phyloP scores from a whole-genome alignment of 768 basidiomycete species.

The Artomyces pyxidatus region DNA sequence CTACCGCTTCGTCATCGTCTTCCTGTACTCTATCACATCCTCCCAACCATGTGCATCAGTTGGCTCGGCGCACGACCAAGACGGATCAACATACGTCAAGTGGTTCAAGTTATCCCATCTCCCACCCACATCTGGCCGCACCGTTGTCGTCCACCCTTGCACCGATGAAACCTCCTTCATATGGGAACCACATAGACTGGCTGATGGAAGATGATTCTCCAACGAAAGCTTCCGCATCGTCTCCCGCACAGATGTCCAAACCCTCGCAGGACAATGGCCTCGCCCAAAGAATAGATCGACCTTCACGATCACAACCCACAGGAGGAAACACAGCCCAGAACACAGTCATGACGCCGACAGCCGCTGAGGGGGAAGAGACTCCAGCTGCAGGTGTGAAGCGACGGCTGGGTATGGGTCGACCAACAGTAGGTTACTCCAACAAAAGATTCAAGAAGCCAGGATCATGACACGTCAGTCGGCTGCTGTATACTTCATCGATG shows the following conservation, averaged over 20 bases:
- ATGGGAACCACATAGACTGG: not conserved
- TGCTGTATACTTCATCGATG: not conserved
- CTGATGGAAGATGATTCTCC: not conserved
- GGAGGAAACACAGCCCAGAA: not conserved
- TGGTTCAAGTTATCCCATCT: not conserved
- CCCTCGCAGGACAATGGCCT: not conserved
- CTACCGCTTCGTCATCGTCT: not conserved
- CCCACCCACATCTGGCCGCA: not conserved
- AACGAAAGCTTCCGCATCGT: not conserved
- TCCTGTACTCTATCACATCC: not conserved
- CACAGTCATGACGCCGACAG: not conserved
- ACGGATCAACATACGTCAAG: not conserved
- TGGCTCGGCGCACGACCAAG: no score
- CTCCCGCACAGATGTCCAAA: not conserved
- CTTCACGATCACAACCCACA: not conserved
- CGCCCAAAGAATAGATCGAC: not conserved
- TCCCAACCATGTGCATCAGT: no score
- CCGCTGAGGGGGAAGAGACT: not conserved
- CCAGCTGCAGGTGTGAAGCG: constrained; percentile 35
- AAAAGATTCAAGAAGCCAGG: constrained; percentile 62
- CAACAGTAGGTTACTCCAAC: constrained; percentile 44
- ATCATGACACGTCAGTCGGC: not conserved
- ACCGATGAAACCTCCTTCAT: not conserved
- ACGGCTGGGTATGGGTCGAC: constrained; percentile 56
- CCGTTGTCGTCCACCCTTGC: not conserved